Base-by-base conservation (phyloP, 2,329 filamentous ascomycete species). In the Phyllosticta capitalensis region DNA sequence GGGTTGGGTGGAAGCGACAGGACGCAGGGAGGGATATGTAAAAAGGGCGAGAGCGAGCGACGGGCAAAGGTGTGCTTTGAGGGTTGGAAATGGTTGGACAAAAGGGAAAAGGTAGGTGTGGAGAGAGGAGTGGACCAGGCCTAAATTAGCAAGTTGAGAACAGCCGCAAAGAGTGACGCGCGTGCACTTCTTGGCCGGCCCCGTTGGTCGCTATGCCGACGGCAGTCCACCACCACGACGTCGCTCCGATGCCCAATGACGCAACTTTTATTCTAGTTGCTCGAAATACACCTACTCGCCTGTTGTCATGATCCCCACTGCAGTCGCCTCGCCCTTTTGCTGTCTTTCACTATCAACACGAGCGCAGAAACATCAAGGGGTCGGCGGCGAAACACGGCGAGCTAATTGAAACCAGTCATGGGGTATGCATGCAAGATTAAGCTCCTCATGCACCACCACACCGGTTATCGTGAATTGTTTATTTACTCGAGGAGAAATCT, bases 401-500 rank as follows among this genome's bases (percentile, higher is more conserved):
- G n/a, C n/a, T n/a, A 38, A 14, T 14, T 45, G 38, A 45, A 45
- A 45, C 17, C 7, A 6, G 14, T n/a, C 38, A n/a, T 14, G 38
- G 38, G 38, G 30, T 14, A 38, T 14, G 30, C 30, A n/a, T n/a
- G n/a, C n/a, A n/a, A n/a, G n/a, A n/a, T n/a, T n/a, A n/a, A n/a
- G n/a, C n/a, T n/a, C n/a, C n/a, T n/a, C n/a, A n/a, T n/a, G n/a
- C n/a, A n/a, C n/a, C n/a, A n/a, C n/a, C n/a, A n/a, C n/a, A n/a
- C n/a, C n/a, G n/a, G n/a, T n/a, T n/a, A n/a, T n/a, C n/a, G n/a
- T n/a, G n/a, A n/a, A n/a, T n/a, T n/a, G n/a, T n/a, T n/a, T n/a
- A n/a, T n/a, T 3, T 26, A 7, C 24, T 90, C 85, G 54, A 84
- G 75, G 66, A 95, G 71, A 65, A 97, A 96, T 52, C 80, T 82